Evolutionary conservation across 148 eudicot genomes (phyloP).

Genomic region (Nepenthes gracilis): DNA sequence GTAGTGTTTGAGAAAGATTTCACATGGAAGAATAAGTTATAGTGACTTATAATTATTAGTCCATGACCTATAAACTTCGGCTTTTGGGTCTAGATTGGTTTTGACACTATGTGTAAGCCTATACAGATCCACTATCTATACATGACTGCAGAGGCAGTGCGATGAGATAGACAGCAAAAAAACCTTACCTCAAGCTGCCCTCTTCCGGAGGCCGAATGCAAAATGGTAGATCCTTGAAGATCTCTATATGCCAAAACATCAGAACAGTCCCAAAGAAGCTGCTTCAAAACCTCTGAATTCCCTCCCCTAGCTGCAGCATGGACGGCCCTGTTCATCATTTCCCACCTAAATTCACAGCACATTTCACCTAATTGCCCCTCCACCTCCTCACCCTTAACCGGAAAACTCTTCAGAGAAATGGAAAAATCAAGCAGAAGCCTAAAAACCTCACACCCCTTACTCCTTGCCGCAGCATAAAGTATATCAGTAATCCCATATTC

Average conservation of each 20-base stretch:
- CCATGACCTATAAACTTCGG: too few species aligned
- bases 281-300: slow-evolving; percentile 46
- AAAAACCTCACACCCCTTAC: slow-evolving; percentile 49
- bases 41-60: too few species aligned
- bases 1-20: too few species aligned
- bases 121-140: too few species aligned
- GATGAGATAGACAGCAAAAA: neutral
- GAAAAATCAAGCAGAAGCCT: slow-evolving; percentile 42
- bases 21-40: too few species aligned
- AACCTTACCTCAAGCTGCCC: slow-evolving; percentile 70
- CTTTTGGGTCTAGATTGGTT: too few species aligned
- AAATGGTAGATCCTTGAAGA: slow-evolving; percentile 49
- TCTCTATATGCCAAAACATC: slow-evolving; percentile 65
- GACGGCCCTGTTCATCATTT: slow-evolving; percentile 57
- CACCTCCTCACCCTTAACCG: slow-evolving; percentile 3
- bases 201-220: slow-evolving; percentile 72
- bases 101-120: too few species aligned
- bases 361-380: slow-evolving; percentile 13
- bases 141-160: neutral
- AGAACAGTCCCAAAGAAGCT: slow-evolving; percentile 34
- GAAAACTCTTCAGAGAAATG: slow-evolving; percentile 8
- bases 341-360: slow-evolving; percentile 23
- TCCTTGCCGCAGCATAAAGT: slow-evolving; percentile 68
- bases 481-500: slow-evolving; percentile 76
- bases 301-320: slow-evolving; percentile 84